Evolutionary conservation across 768 basidiomycete genomes (phyloP), one percentile per base, ranked within the genome.

Genomic region (Mycena chlorophos): DNA sequence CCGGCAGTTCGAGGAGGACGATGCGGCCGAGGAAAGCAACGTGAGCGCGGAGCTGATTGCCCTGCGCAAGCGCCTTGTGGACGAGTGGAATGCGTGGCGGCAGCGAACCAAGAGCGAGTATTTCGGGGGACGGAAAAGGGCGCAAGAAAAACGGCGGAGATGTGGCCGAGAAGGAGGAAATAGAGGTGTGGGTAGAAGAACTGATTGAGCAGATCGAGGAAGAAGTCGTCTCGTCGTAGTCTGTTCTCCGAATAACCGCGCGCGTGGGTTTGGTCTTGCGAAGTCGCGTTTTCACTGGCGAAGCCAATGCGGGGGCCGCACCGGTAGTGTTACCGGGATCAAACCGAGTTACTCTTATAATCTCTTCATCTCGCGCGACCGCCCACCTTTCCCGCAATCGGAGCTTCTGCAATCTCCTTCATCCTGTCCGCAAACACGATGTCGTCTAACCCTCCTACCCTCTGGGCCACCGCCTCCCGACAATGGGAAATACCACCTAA

Each of bases 31-130:
- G 69, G 94, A 96, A 74, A 93, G 88, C 71, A 91, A 89, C 65
- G 91, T 95, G 63, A 94, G 89, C 61, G 94, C 94, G 4, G 97
- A 98, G 73, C 83, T 97, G 23, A 82, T 95, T 62, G 92, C 93
- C 17, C 86, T 86, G 60, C 83, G 97, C 57, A 91, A 91, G 71
- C 83, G 97, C 45, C 80, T 98, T 51, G 89, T 98, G 63, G 92
- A 97, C 66, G 97, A 99, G 74, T 99, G 97, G 97, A 97, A 99
- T 73, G 92, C 96, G 39, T 98, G 97, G 97, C 84, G 96, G 49
- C 65, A 77, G 22, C 80, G 84, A 60, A 86, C 87, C 62, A 85
- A 80, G 68, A 82, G 81, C 60, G 85, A 90, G 62, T 53, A 87
- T 52, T 80, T 78, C 30, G n/a, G 86, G 85, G 50, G 83, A 83